Conservation (phyloP, 225 moss, liverwort and hornwort genomes). For the Polytrichum commune region DNA sequence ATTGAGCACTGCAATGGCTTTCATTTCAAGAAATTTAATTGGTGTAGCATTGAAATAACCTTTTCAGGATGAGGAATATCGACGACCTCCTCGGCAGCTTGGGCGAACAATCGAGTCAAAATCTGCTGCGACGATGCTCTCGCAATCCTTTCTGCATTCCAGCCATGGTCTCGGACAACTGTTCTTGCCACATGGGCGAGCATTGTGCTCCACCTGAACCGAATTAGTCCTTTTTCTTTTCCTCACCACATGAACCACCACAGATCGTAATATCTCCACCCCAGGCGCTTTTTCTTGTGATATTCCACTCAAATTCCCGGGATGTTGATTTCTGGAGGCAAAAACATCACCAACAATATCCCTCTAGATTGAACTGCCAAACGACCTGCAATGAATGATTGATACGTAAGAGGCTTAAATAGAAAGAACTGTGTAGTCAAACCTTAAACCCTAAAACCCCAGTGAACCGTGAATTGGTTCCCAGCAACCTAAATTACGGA, state of each 20-base stretch:
- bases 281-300: neutral
- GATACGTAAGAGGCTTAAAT: neutral
- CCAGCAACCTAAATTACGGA: no score
- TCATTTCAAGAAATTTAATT: neutral
- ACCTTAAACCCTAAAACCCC: neutral
- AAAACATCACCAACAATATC: no score
- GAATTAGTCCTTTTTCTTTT: neutral
- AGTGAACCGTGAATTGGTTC: no score
- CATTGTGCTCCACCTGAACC: conserved; percentile 24
- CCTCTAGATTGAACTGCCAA: no score
- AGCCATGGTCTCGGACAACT: conserved; percentile 32
- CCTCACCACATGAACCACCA: conserved; percentile 4
- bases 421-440: neutral
- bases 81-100: conserved; percentile 35
- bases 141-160: conserved; percentile 10
- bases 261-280: neutral
- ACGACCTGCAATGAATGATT: no score
- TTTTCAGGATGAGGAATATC: conserved; percentile 18
- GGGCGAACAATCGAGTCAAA: conserved; percentile 35
- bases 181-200: conserved; percentile 44
- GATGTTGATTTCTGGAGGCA: no score
- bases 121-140: conserved; percentile 34
- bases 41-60: neutral
- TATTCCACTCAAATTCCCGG: neutral
- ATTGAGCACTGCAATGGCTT: neutral